Evolutionary conservation across 139 green algal genomes (phyloP).

Genomic region (Chlamydomonas sp.): DNA sequence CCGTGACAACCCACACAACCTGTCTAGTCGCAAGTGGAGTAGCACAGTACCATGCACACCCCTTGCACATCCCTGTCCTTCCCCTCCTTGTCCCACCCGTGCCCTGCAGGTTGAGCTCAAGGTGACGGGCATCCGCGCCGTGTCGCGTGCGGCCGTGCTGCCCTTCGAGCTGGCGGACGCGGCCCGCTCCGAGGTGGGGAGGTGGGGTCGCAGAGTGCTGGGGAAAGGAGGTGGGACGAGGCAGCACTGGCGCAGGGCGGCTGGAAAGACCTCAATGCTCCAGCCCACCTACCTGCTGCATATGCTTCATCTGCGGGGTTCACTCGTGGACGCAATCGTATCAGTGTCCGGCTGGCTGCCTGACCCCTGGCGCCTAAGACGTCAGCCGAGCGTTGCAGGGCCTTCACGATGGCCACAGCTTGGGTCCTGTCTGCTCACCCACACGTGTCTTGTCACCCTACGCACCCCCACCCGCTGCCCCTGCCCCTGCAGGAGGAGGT

Average conservation of each 20-base stretch:
- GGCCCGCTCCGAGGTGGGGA: conserved; percentile 61
- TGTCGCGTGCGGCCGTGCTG: conserved; percentile 75
- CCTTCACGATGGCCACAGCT: too few relatives aligned
- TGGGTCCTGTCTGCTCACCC: too few relatives aligned
- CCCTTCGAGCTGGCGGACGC: conserved; percentile 91
- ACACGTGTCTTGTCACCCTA: too few relatives aligned
- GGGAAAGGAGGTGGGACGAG: not conserved
- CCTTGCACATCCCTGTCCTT: not conserved
- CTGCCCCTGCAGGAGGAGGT: conserved; percentile 51
- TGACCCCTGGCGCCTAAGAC: too few relatives aligned
- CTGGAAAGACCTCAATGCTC: not conserved
- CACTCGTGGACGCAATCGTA: too few relatives aligned
- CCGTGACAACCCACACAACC: too few relatives aligned
- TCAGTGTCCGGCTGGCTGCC: too few relatives aligned
- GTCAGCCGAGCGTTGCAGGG: too few relatives aligned
- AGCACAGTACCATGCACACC: too few relatives aligned
- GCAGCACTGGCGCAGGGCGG: conserved; percentile 21
- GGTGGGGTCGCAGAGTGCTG: not conserved
- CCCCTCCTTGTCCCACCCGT: not conserved
- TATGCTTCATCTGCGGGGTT: too few relatives aligned
- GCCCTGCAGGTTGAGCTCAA: conserved; percentile 85
- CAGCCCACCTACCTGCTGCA: not conserved
- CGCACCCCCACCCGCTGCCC: not conserved
- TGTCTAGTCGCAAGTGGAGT: too few relatives aligned
- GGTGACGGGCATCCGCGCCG: conserved; percentile 53